Base-by-base conservation (phyloP, 2,329 filamentous ascomycete genomes). In the Aspergillus candidus region DNA sequence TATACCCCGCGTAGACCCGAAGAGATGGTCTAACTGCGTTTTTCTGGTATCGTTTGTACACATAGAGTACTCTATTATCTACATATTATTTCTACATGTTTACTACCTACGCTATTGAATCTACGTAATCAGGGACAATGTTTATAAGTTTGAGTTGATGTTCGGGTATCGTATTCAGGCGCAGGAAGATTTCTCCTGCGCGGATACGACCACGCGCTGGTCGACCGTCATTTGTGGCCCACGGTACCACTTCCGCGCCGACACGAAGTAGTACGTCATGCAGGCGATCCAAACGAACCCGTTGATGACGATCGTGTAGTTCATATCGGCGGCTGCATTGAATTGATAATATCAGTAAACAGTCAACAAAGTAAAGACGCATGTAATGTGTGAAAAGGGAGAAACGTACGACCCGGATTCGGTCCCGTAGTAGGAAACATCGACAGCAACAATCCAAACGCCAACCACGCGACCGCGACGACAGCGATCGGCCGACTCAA, bases 241-340 rank as follows among this genome's bases (percentile, higher is more conserved):
- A 0, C 68, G 77, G 52, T 80, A 82, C 78, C 79, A 82, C 51
- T 78, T 80, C 40, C 72, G 66, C 3, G 78, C 79, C 55, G 75
- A 74, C 11, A 79, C 52, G 51, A 71, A 72, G 54, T 81, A 82
- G 59, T 82, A 82, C 1, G 67, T 39, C 52, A 80, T 58, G 0
- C 73, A 70, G 1, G 77, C 77, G 11, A 74, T 64, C 79, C 79
- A 83, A 1, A 83, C 73, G 4, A 73, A 72, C 30, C 69, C 70
- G 49, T 81, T 81, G 47, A 83, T 77, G 1, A 81, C 79, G 2
- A 81, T 71, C 0, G 79, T 81, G 55, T 82, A 83, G 53, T 83
- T 83, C 79, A 83, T 82, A 12, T 62, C 62, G 33, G 72, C 49
- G 0, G 71, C 68, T 69, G 39, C n/a, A 38, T 4, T 3, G n/a